Conservation (phyloP, 202 grass and related monocot genomes). For the Schoenoplectus triqueter region DNA sequence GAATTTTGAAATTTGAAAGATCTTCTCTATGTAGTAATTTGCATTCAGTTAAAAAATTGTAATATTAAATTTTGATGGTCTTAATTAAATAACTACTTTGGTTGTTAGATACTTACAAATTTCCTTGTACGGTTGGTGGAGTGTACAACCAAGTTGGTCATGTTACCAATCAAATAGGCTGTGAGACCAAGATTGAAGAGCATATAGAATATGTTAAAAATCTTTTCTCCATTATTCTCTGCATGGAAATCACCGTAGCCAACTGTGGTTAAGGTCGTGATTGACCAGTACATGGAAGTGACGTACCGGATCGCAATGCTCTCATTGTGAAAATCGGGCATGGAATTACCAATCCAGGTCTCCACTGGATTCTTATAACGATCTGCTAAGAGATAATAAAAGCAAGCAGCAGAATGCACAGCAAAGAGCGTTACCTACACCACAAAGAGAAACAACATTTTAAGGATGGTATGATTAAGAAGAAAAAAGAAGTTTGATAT, state of each 20-base stretch:
- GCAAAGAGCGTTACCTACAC: constrained; percentile 93
- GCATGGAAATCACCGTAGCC: constrained; percentile 95
- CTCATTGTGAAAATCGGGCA: constrained; percentile 74
- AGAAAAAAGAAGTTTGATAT: constrained; percentile 22
- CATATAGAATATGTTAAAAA: constrained; percentile 96
- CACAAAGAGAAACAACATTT: constrained; percentile 34
- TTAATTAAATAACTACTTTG: neutral
- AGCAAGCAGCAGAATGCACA: constrained; percentile 89
- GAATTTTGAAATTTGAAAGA: neutral
- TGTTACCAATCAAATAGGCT: constrained; percentile 99
- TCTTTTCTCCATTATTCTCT: constrained; percentile 85
- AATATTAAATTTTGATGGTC: neutral
- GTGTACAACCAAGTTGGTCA: constrained; percentile 99
- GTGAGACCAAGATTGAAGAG: constrained; percentile 97
- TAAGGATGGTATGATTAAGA: neutral
- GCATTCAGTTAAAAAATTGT: neutral
- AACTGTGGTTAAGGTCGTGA: constrained; percentile 94
- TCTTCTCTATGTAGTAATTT: neutral
- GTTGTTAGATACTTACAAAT: constrained; percentile 62
- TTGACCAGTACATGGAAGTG: constrained; percentile 96
- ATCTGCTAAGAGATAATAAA: constrained; percentile 94
- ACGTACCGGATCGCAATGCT: constrained; percentile 76
- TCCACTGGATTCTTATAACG: constrained; percentile 56
- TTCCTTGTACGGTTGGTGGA: constrained; percentile 85
- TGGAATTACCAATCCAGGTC: constrained; percentile 85